Conservation (phyloP, 1,284 basidiomycete genomes). For the Sphagnurus paluster region DNA sequence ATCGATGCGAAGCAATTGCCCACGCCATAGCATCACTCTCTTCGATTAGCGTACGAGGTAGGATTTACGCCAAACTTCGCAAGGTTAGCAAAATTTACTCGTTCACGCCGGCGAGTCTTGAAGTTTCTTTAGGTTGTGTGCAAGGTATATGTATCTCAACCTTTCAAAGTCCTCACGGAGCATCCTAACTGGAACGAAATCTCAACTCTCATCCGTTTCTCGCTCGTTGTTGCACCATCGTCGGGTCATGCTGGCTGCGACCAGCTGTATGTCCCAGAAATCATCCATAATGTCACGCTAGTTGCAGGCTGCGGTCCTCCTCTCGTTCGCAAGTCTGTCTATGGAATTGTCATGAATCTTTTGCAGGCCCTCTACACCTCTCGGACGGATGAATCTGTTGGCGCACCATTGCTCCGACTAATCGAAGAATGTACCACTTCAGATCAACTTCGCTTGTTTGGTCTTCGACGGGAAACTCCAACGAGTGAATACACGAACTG, state of each 20-base stretch:
- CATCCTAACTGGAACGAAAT: constrained; percentile 86
- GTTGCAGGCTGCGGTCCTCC: constrained; percentile 74
- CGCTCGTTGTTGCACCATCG: constrained; percentile 71
- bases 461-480: constrained; percentile 58
- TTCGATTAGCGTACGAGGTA: constrained; percentile 77
- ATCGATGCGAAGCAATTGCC: constrained; percentile 73
- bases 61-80: constrained; percentile 75
- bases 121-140: constrained; percentile 57
- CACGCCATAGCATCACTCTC: constrained; percentile 75
- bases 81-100: constrained; percentile 48
- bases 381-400: constrained; percentile 56
- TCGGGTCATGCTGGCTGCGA: constrained; percentile 62
- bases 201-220: constrained; percentile 73
- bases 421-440: constrained; percentile 61
- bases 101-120: constrained; percentile 3
- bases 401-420: constrained; percentile 58
- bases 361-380: constrained; percentile 72
- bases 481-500: constrained; percentile 64
- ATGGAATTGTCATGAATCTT: constrained; percentile 79
- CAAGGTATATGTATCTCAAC: constrained; percentile 56
- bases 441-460: constrained; percentile 71
- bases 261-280: constrained; percentile 82
- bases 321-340: constrained; percentile 76
- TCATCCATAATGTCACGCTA: constrained; percentile 76
- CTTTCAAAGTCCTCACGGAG: constrained; percentile 60